phyloP scores from a whole-genome alignment of 2,329 filamentous ascomycete genomes.

The Rhynchosporium graminicola region DNA sequence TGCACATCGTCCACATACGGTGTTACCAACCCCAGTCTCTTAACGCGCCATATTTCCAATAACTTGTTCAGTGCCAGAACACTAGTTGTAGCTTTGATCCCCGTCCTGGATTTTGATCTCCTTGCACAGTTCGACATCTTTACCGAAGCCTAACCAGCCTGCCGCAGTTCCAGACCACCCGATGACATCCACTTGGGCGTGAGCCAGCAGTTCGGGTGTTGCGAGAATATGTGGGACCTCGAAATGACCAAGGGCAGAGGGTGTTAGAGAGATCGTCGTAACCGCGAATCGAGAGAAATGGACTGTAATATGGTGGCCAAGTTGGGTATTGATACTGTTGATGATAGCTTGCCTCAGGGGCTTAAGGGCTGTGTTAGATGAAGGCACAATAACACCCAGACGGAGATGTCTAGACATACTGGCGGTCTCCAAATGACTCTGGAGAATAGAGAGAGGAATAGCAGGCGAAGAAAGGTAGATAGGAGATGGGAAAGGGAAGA shows the following conservation, averaged over 20 bases:
- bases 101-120: constrained; percentile 42
- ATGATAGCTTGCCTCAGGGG: constrained; percentile 45
- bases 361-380: constrained; percentile 48
- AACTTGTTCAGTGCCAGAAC: constrained; percentile 45
- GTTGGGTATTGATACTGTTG: constrained; percentile 30
- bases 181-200: constrained; percentile 44
- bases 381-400: constrained; percentile 47
- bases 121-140: constrained; percentile 44
- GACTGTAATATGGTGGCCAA: constrained; percentile 41
- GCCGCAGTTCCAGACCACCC: constrained; percentile 44
- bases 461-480: not conserved
- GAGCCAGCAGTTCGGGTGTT: constrained; percentile 42
- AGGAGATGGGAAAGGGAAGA: not conserved
- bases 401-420: constrained; percentile 22
- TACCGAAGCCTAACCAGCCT: constrained; percentile 46
- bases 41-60: constrained; percentile 35
- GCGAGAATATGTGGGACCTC: constrained; percentile 37
- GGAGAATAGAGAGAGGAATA: not conserved
- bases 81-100: constrained; percentile 46
- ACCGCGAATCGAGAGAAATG: constrained; percentile 49
- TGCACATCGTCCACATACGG: constrained; percentile 47
- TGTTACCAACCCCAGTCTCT: constrained; percentile 44
- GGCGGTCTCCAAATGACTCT: not conserved
- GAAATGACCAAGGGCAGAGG: constrained; percentile 41
- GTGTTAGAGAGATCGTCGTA: constrained; percentile 43